These are phyloP conservation scores for Podila epigama DNA, from an alignment of 192 early-diverging fungal genomes.

Conservation along the genomic window DNA sequence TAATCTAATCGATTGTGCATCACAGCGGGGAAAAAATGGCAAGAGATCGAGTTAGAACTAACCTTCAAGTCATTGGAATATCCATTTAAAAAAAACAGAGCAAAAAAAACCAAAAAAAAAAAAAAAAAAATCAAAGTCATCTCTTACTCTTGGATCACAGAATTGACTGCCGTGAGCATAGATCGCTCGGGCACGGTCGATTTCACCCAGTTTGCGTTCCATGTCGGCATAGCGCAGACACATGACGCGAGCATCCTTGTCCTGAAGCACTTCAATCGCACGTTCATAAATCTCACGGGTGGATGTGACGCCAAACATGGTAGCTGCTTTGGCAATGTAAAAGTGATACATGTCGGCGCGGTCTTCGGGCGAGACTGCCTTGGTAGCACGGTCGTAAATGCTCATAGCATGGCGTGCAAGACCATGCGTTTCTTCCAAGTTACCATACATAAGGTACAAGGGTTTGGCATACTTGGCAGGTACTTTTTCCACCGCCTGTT, in stretches of 20 bases:
- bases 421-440: constrained; percentile 92
- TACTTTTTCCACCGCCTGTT: constrained; percentile 88
- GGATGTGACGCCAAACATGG: constrained; percentile 85
- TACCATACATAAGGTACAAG: constrained; percentile 89
- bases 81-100: neutral
- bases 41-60: neutral
- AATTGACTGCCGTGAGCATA: constrained; percentile 88
- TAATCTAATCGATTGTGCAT: constrained; percentile 27
- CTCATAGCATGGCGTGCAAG: constrained; percentile 91
- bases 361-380: constrained; percentile 77
- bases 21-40: neutral
- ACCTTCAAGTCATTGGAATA: neutral
- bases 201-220: constrained; percentile 91
- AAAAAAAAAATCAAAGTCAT: constrained; percentile 8
- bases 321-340: constrained; percentile 89
- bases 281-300: constrained; percentile 92
- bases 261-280: constrained; percentile 88
- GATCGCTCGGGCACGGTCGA: constrained; percentile 93
- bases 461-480: constrained; percentile 87
- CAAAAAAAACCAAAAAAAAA: neutral
- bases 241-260: constrained; percentile 79
- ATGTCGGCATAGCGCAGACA: constrained; percentile 84
- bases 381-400: constrained; percentile 92
- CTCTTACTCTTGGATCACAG: constrained; percentile 81
- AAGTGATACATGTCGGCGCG: constrained; percentile 84